phyloP scores from a whole-genome alignment of 2,329 filamentous ascomycete genomes.

The Cladosporium sphaerospermum region DNA sequence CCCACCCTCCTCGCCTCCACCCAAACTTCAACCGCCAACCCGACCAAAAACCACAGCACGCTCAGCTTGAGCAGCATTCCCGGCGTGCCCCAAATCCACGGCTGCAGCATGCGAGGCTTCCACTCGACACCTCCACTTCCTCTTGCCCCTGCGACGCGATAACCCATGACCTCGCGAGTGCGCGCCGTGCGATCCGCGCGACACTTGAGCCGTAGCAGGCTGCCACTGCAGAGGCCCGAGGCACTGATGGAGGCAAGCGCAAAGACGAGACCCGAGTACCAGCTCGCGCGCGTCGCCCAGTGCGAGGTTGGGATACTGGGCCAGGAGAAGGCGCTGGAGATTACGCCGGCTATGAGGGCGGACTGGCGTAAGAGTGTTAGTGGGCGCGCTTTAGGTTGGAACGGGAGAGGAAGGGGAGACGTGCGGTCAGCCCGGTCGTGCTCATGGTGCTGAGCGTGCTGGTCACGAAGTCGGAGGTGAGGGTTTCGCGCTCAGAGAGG shows the following conservation, averaged over 20 bases:
- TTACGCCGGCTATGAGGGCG: conserved; percentile 5
- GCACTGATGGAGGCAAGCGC: background rate
- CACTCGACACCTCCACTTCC: background rate
- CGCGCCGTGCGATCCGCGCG: background rate
- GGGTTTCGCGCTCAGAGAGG: background rate
- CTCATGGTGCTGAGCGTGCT: background rate
- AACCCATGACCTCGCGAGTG: background rate
- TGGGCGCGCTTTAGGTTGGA: background rate
- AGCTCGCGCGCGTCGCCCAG: conserved; percentile 4
- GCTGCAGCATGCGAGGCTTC: background rate
- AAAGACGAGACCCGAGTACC: background rate
- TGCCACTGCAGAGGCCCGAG: background rate
- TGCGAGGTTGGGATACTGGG: background rate
- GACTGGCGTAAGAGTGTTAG: background rate
- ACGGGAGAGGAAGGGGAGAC: background rate
- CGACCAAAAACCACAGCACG: background rate
- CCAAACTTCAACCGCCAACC: background rate
- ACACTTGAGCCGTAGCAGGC: background rate
- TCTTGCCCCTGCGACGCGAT: background rate
- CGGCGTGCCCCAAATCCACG: background rate
- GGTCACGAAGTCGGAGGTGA: background rate
- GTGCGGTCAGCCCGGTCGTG: background rate
- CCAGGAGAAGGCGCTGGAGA: conserved; percentile 10
- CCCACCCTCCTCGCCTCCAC: background rate
- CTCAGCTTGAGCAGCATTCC: background rate